Evolutionary conservation across 139 green algal genomes (phyloP), one percentile per base, ranked within the genome.

Genomic region (Medakamo hakoo): DNA sequence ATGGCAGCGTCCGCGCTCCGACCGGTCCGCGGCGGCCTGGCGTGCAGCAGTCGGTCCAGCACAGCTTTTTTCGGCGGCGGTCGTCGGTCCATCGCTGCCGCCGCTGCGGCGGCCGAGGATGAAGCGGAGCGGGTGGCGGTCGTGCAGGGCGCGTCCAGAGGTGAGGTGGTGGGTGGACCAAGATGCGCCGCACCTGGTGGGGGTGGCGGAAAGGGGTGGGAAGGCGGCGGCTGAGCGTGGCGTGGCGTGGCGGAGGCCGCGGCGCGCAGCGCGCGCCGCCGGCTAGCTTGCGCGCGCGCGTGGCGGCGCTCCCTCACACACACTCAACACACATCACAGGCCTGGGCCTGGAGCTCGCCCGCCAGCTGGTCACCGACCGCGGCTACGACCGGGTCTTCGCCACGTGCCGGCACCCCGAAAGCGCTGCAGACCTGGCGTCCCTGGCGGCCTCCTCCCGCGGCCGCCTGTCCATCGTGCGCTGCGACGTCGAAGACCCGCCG

Each of bases 301-400:
- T 9, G 14, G 22, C 16, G 18, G 22, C 55, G 22, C 21, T n/a
- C 4, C 22, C 21, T 4, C 4, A 19, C 22, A 59, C 4, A 4
- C 26, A n/a, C 18, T 59, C 16, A 20, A 19, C 26, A 9, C 19
- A 59, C 4, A 59, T 14, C 55, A 59, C 83, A 25, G 85, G 85
- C 22, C 65, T 93, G 3, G 85, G 85, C 16, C 71, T 89, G 23
- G 83, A 92, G 57, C 84, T 85, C 62, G 77, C 81, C 1, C 57
- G 70, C 1, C 81, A 86, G 64, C 68, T 86, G 32, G 72, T 89
- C 24, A 32, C 68, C 22, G 61, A 71, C 22, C 66, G 48, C n/a
- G 49, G 28, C 0, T 28, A 19, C 49, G 65, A 52, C 70, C 73
- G 64, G 48, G 86, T 94, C 1, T 49, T 94, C 22, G 86, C 86